Base-by-base conservation (phyloP, 2,329 filamentous ascomycete species). In the Neonectria ditissima region DNA sequence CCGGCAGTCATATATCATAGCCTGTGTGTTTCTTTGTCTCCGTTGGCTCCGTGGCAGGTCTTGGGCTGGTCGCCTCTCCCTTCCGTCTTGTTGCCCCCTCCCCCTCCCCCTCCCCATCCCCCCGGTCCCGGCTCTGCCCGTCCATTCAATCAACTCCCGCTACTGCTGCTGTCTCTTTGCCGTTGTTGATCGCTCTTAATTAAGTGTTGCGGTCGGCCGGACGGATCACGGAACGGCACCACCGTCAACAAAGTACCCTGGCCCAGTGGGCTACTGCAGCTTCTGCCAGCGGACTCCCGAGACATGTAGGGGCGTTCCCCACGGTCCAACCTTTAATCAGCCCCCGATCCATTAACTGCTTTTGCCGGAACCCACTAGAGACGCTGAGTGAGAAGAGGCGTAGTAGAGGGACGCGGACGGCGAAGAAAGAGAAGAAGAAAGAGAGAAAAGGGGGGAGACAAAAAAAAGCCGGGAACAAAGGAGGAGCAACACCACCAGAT, bases 201-300 rank as follows among this genome's bases (percentile, higher is more conserved):
- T 67, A 24, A 55, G 51, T 61, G 58, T 55, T 59, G 52, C 62
- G 55, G 65, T 65, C 44, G 65, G 64, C 63, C 63, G 54, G 62
- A 65, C 62, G 57, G 62, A 57, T 41, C 62, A 53, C 56, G 58
- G 41, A 41, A 44, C 54, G 28, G 62, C 50, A 59, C 71, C 71
- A 72, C 72, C 69, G 59, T 63, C 59, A 69, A 71, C 69, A 71
- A 73, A 73, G 71, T 57, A 66, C 55, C 54, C 39, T 58, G 61
- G 39, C 53, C 28, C 28, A 47, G 55, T 59, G 60, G 64, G 64
- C 45, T 62, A 44, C 61, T 52, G 55, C 28, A 43, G 54, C 59
- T 55, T 34, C 26, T 55, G 10, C 47, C 63, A 63, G 68, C 60
- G 63, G 55, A 68, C 44, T 69, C 67, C 67, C 68, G 68, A 75